Conservation (phyloP, 768 basidiomycete species). For the Kwoniella newhampshirensis region DNA sequence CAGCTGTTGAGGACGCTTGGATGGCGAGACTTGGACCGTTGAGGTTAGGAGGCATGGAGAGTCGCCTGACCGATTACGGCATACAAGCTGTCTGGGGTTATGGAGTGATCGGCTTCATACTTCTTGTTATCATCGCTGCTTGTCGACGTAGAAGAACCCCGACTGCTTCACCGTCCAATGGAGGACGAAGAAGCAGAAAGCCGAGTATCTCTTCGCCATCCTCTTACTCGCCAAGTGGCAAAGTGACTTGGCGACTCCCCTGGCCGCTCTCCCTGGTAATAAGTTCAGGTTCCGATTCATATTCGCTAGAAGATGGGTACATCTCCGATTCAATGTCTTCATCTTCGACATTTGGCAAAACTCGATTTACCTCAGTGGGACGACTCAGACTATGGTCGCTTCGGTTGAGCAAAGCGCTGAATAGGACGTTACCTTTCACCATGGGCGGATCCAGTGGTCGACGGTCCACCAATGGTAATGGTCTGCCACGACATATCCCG, state of each 20-base stretch:
- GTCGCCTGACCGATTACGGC: constrained; percentile 30
- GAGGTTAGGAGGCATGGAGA: constrained; percentile 19
- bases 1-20: constrained; percentile 27
- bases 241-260: background rate
- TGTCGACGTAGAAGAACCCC: constrained; percentile 25
- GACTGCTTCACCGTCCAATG: background rate
- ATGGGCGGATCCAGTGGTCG: background rate
- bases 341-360: background rate
- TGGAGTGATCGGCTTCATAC: constrained; percentile 26
- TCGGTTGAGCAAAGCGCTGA: constrained; percentile 8
- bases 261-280: no score
- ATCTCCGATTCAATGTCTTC: background rate
- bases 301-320: background rate
- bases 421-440: constrained; percentile 4
- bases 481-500: constrained; percentile 17
- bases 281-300: no score
- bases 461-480: constrained; percentile 1
- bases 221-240: background rate
- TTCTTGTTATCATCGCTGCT: constrained; percentile 31
- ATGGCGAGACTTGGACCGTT: constrained; percentile 13
- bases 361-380: constrained; percentile 5
- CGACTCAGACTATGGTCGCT: constrained; percentile 12
- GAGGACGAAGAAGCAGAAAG: constrained; percentile 26
- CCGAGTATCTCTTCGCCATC: constrained; percentile 17
- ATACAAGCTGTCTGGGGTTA: constrained; percentile 48